Base-by-base conservation (phyloP, 2,329 filamentous ascomycete species). In the Acrodontium crateriforme region DNA sequence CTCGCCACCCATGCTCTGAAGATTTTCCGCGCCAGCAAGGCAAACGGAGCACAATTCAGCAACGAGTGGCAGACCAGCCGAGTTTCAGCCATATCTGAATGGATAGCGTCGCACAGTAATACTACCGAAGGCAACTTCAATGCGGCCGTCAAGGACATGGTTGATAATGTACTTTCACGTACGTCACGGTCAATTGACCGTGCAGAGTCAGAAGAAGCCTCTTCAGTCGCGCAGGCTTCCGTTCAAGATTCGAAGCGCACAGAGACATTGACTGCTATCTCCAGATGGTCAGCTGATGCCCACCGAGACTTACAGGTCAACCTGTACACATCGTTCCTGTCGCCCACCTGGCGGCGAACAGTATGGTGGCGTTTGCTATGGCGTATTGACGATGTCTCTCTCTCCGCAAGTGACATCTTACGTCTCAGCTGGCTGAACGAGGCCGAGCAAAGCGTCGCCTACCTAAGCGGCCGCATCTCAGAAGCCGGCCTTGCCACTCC, bases 321-420 rank as follows among this genome's bases (percentile, higher is more conserved):
- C 41, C 69, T 94, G 2, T 78, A 87, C 39, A 58, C 71, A 24
- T 84, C 82, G 0, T 87, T 94, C 42, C 62, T 69, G 4, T 74
- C 79, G n/a, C 65, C 60, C 11, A 65, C 74, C 20, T 94, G 87
- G 87, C 69, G 72, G 15, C 77, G 79, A 37, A 62, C 93, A 3
- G 69, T 74, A 10, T 95, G 87, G 85, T 94, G 83, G 78, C 92
- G 92, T 52, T 67, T 95, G 0, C 84, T 93, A 49, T 93, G 84
- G 84, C 74, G 83, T 12, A 84, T 89, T 14, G 87, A 95, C 48
- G 87, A 94, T 45, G 82, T 94, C 8, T 72, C 74, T 3, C 78
- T 87, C 67, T 74, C 93, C 30, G 75, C 79, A 3, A 71, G 74
- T 1, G 79, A 89, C 41, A 77, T 94, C 35, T 61, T 94, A 3